Evolutionary conservation across 1,139 yeast genomes (phyloP).

Genomic region (Protomyces arabidopsidicola): DNA sequence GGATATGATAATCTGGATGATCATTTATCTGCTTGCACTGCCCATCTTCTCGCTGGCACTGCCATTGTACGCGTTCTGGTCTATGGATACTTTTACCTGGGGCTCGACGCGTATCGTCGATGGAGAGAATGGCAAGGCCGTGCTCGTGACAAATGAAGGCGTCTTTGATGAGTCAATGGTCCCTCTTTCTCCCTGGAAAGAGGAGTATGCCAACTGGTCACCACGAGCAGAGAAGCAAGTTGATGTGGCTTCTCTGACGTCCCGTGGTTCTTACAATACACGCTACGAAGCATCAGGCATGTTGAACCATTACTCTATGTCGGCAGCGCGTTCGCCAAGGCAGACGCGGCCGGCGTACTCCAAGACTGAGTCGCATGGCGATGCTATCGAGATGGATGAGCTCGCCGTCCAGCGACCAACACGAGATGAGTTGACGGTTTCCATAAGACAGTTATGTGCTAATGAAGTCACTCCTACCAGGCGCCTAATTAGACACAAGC

Average conservation of each 20-base stretch:
- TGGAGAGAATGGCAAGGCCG: conserved; percentile 44
- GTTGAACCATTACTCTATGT: neutral
- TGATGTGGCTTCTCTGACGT: neutral
- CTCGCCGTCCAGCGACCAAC: neutral
- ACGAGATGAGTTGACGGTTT: too few relatives aligned
- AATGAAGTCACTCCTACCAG: too few relatives aligned
- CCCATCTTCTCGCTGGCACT: conserved; percentile 43
- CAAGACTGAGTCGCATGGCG: neutral
- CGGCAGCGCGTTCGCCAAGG: neutral
- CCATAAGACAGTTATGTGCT: too few relatives aligned
- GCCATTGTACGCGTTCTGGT: conserved; percentile 46
- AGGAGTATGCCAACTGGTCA: neutral
- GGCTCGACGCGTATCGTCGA: conserved; percentile 46
- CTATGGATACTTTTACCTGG: conserved; percentile 48
- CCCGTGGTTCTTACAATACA: neutral
- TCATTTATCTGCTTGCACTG: conserved; percentile 42
- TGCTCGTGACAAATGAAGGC: conserved; percentile 41
- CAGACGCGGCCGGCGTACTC: neutral
- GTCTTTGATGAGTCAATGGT: conserved; percentile 37
- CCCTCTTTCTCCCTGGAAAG: neutral
- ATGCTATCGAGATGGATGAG: neutral
- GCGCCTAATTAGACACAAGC: neutral
- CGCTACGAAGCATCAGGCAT: neutral
- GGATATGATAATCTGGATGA: conserved; percentile 51
- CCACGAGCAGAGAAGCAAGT: neutral